These are phyloP conservation scores for Aspergillus nidulans DNA, from an alignment of 495 filamentous ascomycete genomes.

Conservation along the genomic window DNA sequence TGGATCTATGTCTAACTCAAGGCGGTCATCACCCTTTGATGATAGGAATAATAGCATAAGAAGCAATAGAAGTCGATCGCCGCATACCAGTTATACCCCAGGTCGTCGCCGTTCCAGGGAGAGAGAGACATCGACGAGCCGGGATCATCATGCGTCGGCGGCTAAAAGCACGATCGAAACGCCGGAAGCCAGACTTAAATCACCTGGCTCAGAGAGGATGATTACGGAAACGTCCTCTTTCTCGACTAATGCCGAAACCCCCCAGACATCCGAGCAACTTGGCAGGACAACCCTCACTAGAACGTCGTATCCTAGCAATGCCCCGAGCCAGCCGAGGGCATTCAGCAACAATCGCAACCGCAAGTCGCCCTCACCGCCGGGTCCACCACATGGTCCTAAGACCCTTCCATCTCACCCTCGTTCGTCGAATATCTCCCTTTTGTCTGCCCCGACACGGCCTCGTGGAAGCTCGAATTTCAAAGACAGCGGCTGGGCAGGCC, in stretches of 20 bases:
- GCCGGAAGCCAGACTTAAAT: slow-evolving; percentile 6
- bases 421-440: slow-evolving; percentile 42
- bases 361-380: slow-evolving; percentile 38
- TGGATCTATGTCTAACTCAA: slow-evolving; percentile 37
- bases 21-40: slow-evolving; percentile 33
- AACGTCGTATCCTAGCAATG: slow-evolving; percentile 12
- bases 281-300: slow-evolving; percentile 9
- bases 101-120: slow-evolving; percentile 5
- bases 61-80: slow-evolving; percentile 25
- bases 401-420: slow-evolving; percentile 46
- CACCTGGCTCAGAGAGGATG: slow-evolving; percentile 4
- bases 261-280: not conserved
- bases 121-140: not conserved
- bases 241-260: slow-evolving; percentile 3
- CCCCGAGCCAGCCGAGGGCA: slow-evolving; percentile 36
- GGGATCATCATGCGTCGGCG: not conserved
- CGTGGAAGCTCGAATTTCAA: slow-evolving; percentile 44
- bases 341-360: slow-evolving; percentile 23
- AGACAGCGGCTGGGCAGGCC: slow-evolving; percentile 33
- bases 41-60: slow-evolving; percentile 22
- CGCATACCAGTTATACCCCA: slow-evolving; percentile 13
- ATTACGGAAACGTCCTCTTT: too few relatives aligned
- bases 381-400: slow-evolving; percentile 43
- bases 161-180: slow-evolving; percentile 2
- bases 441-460: slow-evolving; percentile 59